Evolutionary conservation across 306 rosid species (phyloP).

Genomic region (Cucurbita ficifolia): DNA sequence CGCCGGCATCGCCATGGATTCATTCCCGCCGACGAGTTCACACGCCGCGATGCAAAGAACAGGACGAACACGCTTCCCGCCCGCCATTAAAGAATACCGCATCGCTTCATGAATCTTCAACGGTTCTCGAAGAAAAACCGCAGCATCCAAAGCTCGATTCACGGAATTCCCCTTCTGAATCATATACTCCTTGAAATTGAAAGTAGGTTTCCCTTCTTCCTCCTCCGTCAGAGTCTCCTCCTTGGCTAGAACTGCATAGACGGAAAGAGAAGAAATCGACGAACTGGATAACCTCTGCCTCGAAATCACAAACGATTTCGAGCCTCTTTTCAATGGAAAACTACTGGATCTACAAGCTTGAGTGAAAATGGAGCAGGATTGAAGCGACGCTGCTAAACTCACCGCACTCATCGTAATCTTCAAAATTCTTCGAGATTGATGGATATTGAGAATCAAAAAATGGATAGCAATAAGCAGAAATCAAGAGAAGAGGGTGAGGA

Average conservation of each 20-base stretch:
- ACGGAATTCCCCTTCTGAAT: not conserved
- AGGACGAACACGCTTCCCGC: not conserved
- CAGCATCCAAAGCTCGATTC: not conserved
- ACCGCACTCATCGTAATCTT: not conserved
- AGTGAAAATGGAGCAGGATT: not conserved
- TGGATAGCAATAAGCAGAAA: not conserved
- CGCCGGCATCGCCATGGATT: conserved; percentile 3
- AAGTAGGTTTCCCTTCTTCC: not conserved
- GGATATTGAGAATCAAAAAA: not conserved
- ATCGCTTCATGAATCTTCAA: not conserved
- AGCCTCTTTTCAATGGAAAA: not conserved
- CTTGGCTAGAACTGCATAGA: not conserved
- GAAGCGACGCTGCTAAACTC: not conserved
- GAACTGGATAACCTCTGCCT: not conserved
- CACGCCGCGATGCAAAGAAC: not conserved
- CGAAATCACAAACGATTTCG: not conserved
- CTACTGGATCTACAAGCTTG: not conserved
- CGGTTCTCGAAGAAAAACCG: conserved; percentile 1
- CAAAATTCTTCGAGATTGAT: not conserved
- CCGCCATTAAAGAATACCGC: not conserved
- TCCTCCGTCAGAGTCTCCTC: not conserved
- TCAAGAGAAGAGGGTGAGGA: not conserved
- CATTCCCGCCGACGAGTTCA: not conserved
- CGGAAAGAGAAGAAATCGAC: not conserved
- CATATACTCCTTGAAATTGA: not conserved